Evolutionary conservation across 257 asterid species (phyloP), one percentile per base, ranked within the genome.

Genomic region (Plantago ovata): DNA sequence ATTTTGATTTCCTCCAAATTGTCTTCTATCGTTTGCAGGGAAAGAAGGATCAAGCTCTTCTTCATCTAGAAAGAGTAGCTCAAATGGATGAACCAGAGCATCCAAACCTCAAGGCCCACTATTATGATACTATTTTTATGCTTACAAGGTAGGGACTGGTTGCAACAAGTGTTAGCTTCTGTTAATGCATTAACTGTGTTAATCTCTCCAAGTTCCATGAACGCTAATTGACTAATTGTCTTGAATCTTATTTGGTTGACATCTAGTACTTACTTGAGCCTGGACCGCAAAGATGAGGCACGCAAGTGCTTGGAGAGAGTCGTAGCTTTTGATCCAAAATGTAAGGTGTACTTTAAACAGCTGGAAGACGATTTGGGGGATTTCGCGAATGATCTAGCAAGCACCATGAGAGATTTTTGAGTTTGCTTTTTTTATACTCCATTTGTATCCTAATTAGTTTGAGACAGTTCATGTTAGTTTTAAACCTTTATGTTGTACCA

Each of bases 1-100:
- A 24, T 5, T 2, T 24, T 24, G 2, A 28, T 28, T 6, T 28
- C 36, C 36, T 28, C n/a, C 7, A 28, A 28, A 28, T 6, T 28
- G 33, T 53, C 38, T 36, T 28, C 51, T 43, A 49, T 38, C 47
- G 24, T 33, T 8, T 56, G 53, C 72, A 93, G 97, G 94, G 90
- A 28, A 89, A 84, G 80, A 70, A 66, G 56, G 79, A 65, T 46
- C 84, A 89, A 76, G 95, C 95, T 52, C 74, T 86, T 54, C 40
- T 28, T 51, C 95, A 93, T 75, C 82, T 93, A 36, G 94, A 82
- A 75, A 81, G 91, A 79, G 71, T 93, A 69, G 83, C 79, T 69
- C 57, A 62, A 60, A 44, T 86, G 66, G 72, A 86, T 66, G 97
- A 86, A 72, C 97, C 98, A 3, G 70, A 43, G 67, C 85, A 86